phyloP scores from a whole-genome alignment of 2,329 filamentous ascomycete species.

The Sarocladiaceae sp. region DNA sequence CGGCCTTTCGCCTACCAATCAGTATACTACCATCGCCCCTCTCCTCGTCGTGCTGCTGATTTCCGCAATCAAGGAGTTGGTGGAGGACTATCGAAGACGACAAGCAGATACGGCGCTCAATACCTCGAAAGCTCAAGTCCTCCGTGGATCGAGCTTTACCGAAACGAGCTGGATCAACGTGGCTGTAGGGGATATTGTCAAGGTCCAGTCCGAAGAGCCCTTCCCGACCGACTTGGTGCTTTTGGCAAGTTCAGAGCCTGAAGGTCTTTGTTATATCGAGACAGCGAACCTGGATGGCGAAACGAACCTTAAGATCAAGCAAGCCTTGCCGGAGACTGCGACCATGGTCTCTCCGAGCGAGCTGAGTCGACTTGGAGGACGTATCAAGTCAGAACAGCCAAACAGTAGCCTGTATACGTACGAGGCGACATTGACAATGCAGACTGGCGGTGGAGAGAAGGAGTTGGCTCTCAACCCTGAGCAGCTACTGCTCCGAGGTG shows the following conservation, averaged over 20 bases:
- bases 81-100: conserved; percentile 89
- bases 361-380: conserved; percentile 76
- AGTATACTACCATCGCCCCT: conserved; percentile 94
- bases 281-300: conserved; percentile 83
- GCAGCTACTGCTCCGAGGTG: conserved; percentile 86
- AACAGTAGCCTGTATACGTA: conserved; percentile 99
- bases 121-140: conserved; percentile 73
- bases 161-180: conserved; percentile 93
- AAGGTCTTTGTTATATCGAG: conserved; percentile 97
- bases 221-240: conserved; percentile 93
- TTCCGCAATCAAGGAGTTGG: conserved; percentile 89
- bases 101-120: conserved; percentile 83
- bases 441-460: conserved; percentile 85
- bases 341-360: conserved; percentile 81
- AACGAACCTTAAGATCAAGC: conserved; percentile 98
- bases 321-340: conserved; percentile 88
- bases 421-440: conserved; percentile 89
- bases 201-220: conserved; percentile 89
- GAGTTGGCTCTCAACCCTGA: conserved; percentile 86
- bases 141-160: conserved; percentile 77
- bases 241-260: conserved; percentile 89
- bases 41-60: conserved; percentile 82
- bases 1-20: conserved; percentile 87
- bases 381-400: conserved; percentile 88
- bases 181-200: conserved; percentile 83